Evolutionary conservation across 176 grass and related monocot species (phyloP), one percentile per base, ranked within the genome.

Genomic region (Oryza punctata): DNA sequence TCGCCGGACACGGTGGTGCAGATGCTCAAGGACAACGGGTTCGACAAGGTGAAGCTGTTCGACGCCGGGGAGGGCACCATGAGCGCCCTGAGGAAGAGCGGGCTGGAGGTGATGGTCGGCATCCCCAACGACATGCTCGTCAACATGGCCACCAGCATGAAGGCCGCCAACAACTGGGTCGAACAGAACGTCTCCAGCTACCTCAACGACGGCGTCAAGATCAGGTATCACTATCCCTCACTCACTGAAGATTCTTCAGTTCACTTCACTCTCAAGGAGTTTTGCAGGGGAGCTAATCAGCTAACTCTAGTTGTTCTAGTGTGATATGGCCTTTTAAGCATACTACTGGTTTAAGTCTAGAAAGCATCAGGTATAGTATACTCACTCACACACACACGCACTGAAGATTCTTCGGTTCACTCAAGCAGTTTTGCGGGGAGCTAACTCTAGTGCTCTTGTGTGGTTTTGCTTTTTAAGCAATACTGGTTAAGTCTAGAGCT

Each of bases 81-180:
- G 96, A 86, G 35, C 85, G 96, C 96, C 24, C 87, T 99, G 37
- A 94, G 60, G 85, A 99, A 99, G 91, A 96, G 96, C 66, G 89
- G 96, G 15, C 82, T 99, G 18, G 89, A 99, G 89, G 96, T 99
- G 19, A 99, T 99, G 96, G 93, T 96, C 41, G 96, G 96, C 87
- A 94, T 99, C 81, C 96, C 96, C 13, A 99, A 99, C 83, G 96
- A 99, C 21, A 81, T 99, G 91, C 86, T 99, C 45, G 2, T 0
- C 30, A 76, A 12, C 1, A 86, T 99, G 46, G 93, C 96, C 18
- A 92, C 83, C 13, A 99, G 45, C 74, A 68, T 92, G 74, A 91
- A 87, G 79, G 65, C 85, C 26, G 96, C 96, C 1, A 78, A 93
- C 85, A 87, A 87, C 29, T 99, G 96, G 96, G 96, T 99, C 50